Conservation (phyloP, 1,284 basidiomycete genomes). For the Fomitopsis palustris region DNA sequence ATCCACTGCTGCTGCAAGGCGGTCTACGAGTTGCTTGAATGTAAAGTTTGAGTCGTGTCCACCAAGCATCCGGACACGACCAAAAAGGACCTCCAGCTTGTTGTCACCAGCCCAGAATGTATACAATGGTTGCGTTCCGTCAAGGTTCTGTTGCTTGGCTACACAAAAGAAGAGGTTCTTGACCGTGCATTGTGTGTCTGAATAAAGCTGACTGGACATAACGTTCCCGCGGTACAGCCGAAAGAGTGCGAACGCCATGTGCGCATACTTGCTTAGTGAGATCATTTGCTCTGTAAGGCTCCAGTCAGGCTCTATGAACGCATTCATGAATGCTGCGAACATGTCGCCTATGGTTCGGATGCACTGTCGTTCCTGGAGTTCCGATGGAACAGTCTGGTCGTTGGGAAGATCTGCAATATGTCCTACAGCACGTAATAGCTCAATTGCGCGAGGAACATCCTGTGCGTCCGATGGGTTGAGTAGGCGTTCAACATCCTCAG, state of each 20-base stretch:
- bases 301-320: conserved; percentile 9
- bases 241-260: conserved; percentile 25
- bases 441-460: conserved; percentile 14
- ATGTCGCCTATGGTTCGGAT: conserved; percentile 6
- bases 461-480: conserved; percentile 13
- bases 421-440: conserved; percentile 1
- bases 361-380: not conserved
- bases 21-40: conserved; percentile 24
- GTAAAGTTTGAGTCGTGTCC: conserved; percentile 13
- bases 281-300: conserved; percentile 7
- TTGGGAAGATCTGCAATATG: not conserved
- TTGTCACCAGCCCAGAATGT: conserved; percentile 20
- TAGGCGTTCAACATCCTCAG: conserved; percentile 1
- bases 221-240: conserved; percentile 9
- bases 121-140: conserved; percentile 13
- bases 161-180: conserved; percentile 23
- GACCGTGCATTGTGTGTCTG: conserved; percentile 19
- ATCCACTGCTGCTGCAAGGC: conserved; percentile 30
- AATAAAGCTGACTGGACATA: conserved; percentile 21
- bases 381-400: not conserved
- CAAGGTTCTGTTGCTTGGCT: conserved; percentile 20
- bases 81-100: conserved; percentile 19
- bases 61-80: conserved; percentile 15
- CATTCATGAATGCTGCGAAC: conserved; percentile 10
- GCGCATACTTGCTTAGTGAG: conserved; percentile 9